phyloP scores from a whole-genome alignment of 306 rosid genomes.

The Trichosanthes truncata region DNA sequence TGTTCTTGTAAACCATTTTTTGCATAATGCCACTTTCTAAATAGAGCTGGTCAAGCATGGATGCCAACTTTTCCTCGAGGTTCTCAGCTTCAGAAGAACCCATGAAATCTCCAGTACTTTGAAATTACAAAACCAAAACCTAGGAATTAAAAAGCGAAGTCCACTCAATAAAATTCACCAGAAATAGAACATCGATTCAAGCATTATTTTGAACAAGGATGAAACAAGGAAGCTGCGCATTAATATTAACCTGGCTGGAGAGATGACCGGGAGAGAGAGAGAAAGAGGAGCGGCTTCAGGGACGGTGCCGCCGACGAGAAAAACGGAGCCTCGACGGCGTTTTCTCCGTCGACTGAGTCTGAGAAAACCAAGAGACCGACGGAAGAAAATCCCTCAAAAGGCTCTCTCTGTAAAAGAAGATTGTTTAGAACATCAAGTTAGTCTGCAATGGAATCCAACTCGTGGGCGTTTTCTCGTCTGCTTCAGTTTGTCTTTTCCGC shows the following conservation, averaged over 20 bases:
- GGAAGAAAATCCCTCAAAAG: too few relatives aligned
- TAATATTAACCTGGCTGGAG: not conserved
- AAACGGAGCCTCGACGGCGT: not conserved
- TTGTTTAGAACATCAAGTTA: too few relatives aligned
- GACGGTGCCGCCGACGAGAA: not conserved
- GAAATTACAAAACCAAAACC: not conserved
- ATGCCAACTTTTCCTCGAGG: constrained; percentile 45
- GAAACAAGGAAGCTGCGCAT: not conserved
- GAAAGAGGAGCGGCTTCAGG: not conserved
- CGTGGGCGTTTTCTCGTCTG: too few relatives aligned
- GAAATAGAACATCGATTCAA: not conserved
- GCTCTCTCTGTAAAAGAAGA: too few relatives aligned
- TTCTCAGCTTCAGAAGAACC: constrained; percentile 37
- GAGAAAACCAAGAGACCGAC: not conserved
- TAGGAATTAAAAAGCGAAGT: not conserved
- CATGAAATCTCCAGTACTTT: constrained; percentile 20
- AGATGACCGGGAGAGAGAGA: too few relatives aligned
- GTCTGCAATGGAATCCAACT: too few relatives aligned
- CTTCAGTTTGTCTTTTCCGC: too few relatives aligned
- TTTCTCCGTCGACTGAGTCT: not conserved
- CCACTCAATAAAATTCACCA: not conserved
- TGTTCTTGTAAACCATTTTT: constrained; percentile 69
- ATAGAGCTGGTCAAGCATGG: constrained; percentile 57
- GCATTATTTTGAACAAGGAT: not conserved
- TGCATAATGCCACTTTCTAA: constrained; percentile 49